phyloP scores from a whole-genome alignment of 2,329 filamentous ascomycete genomes.

The Pestalotiopsis sp. region DNA sequence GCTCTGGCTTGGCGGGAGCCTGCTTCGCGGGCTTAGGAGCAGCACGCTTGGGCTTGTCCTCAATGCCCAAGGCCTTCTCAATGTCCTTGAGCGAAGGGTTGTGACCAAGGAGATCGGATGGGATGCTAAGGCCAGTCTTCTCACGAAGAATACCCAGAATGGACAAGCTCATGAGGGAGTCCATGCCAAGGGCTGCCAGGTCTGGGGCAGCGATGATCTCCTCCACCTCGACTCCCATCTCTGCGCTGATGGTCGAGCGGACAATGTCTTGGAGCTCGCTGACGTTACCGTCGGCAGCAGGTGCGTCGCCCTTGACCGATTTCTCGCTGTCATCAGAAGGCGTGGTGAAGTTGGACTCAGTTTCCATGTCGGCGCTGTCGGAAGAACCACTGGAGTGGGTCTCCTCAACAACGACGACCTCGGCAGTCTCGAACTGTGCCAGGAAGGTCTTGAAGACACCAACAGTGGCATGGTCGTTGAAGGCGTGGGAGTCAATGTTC shows the following conservation, averaged over 20 bases:
- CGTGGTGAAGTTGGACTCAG: constrained; percentile 56
- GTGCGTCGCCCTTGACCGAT: constrained; percentile 44
- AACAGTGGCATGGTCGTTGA: constrained; percentile 58
- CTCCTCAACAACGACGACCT: constrained; percentile 33
- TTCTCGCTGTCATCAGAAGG: constrained; percentile 55
- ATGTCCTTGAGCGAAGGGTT: constrained; percentile 68
- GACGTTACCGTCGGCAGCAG: constrained; percentile 39
- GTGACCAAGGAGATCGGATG: constrained; percentile 63
- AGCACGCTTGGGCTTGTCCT: constrained; percentile 41
- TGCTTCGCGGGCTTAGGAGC: constrained; percentile 23
- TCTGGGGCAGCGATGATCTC: constrained; percentile 60
- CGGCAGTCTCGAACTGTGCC: constrained; percentile 36
- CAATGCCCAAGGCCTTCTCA: constrained; percentile 63
- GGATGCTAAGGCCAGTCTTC: constrained; percentile 54
- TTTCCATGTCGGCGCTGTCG: constrained; percentile 49
- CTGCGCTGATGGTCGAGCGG: constrained; percentile 69
- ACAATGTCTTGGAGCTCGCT: constrained; percentile 55
- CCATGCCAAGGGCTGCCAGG: constrained; percentile 60
- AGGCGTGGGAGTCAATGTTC: constrained; percentile 54
- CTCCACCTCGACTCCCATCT: constrained; percentile 72
- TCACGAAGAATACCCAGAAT: constrained; percentile 59
- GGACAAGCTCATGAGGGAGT: constrained; percentile 60
- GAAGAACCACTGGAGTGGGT: constrained; percentile 35
- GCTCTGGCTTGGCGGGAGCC: constrained; percentile 46
- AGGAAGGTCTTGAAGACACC: constrained; percentile 53